A percentile compares a stretch with the other conserved stretches of the same genome.
Evolutionary conservation across 2,329 filamentous ascomycete genomes (phyloP).

Genomic region (Periconia digitata): DNA sequence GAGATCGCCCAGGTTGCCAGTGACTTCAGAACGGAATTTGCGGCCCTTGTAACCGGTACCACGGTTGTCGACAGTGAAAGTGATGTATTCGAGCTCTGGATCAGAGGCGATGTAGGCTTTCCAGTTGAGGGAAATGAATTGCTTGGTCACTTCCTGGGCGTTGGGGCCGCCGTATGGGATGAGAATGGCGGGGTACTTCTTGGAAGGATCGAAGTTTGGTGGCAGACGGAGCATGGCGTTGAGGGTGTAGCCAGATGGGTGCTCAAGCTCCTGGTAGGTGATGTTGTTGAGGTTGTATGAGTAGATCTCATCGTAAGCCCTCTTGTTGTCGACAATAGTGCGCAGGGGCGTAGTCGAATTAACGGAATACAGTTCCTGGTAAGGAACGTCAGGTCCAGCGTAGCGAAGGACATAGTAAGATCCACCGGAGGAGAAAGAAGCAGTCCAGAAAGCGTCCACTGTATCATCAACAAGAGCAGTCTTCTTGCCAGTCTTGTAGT

Average conservation of each 20-base stretch:
- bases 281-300: constrained; percentile 66
- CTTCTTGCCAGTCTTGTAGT: constrained; percentile 56
- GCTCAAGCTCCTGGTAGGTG: constrained; percentile 63
- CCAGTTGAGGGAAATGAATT: constrained; percentile 59
- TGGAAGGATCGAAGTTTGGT: constrained; percentile 62
- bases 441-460: constrained; percentile 61
- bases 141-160: constrained; percentile 62
- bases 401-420: constrained; percentile 69
- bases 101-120: constrained; percentile 67
- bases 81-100: constrained; percentile 67
- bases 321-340: constrained; percentile 63
- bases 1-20: constrained; percentile 61
- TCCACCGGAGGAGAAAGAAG: constrained; percentile 64
- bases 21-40: constrained; percentile 60
- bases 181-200: constrained; percentile 68
- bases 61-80: constrained; percentile 69
- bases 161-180: constrained; percentile 69
- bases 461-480: constrained; percentile 64
- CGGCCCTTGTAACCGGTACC: constrained; percentile 68
- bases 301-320: constrained; percentile 56
- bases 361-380: constrained; percentile 65
- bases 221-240: constrained; percentile 69
- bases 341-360: constrained; percentile 59
- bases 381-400: constrained; percentile 66
- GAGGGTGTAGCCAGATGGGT: constrained; percentile 62